Evolutionary conservation across 495 filamentous ascomycete genomes (phyloP), one percentile per base, ranked within the genome.

Genomic region (Daldinia vernicosa): DNA sequence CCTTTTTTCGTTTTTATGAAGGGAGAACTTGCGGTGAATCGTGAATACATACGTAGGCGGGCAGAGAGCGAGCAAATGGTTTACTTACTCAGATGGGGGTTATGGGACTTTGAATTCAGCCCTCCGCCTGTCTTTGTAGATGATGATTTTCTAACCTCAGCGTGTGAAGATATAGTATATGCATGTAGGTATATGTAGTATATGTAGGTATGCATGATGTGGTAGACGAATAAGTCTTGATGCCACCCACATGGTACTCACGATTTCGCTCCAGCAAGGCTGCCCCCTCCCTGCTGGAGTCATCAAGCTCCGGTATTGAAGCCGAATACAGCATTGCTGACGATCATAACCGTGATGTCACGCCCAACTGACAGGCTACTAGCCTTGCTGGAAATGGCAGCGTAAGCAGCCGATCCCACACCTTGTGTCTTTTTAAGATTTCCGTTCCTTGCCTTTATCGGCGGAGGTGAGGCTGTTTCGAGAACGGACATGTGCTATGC

Each of bases 391-490:
- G 24, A 69, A 69, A 66, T 58, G 66, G 70, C 12, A 73, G 57
- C 52, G 53, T 73, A 69, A 69, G 66, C 70, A 73, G 70, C 54
- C 65, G 66, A 69, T 73, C 70, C 45, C 60, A 66, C 39, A 58
- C 45, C 51, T 69, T 58, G 24, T 12, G 57, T 69, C 57, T 58
- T 39, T 67, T 63, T 66, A 66, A 66, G 52, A 69, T 50, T 62
- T 57, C 55, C 39, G 50, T 40, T 37, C 61, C 58, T 69, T 66
- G 28, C 70, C 70, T 66, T 61, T 72, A 67, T 54, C 58, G 66
- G 62, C 52, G 71, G 57, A 35, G 66, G 50, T 43, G 50, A 64
- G 51, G 56, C 61, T 61, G 66, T 60, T 73, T 62, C 52, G 70
- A 73, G 66, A 57, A 73, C 60, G 62, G 54, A 35, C 30, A 63